Evolutionary conservation across 257 asterid genomes (phyloP).

Genomic region (Jasminum sambac): DNA sequence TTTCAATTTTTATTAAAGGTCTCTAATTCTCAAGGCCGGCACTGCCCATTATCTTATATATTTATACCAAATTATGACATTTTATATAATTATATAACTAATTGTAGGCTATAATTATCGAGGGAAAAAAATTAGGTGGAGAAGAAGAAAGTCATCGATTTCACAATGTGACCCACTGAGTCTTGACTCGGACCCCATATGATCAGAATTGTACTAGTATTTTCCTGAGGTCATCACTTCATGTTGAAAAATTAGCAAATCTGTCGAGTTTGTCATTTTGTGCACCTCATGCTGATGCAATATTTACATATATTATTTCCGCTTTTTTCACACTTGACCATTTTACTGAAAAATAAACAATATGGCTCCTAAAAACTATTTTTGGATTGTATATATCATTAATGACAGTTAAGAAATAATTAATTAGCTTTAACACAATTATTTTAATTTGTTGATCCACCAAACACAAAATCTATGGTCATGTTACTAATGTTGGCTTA

Average conservation of each 20-base stretch:
- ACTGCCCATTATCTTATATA: no score
- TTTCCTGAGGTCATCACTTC: not conserved
- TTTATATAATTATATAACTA: no score
- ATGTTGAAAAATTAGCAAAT: not conserved
- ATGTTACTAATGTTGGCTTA: not conserved
- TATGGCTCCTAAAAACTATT: no score
- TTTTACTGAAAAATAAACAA: no score
- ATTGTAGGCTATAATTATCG: no score
- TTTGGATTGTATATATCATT: not conserved
- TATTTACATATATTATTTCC: not conserved
- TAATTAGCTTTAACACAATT: not conserved
- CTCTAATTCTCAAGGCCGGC: no score
- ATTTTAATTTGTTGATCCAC: not conserved
- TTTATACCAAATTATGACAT: no score
- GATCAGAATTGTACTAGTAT: not conserved
- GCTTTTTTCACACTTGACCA: not conserved
- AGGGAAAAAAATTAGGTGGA: not conserved
- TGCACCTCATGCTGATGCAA: constrained; percentile 1
- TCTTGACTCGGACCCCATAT: not conserved
- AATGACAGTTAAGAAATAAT: constrained; percentile 2
- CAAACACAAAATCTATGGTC: not conserved
- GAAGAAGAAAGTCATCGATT: not conserved
- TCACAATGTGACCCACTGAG: not conserved
- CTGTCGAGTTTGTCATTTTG: constrained; percentile 7
- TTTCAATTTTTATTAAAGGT: no score